A percentile compares a stretch with the other conserved stretches of the same genome.
phyloP scores from a whole-genome alignment of 306 rosid species.

The Medicago ruthenica region DNA sequence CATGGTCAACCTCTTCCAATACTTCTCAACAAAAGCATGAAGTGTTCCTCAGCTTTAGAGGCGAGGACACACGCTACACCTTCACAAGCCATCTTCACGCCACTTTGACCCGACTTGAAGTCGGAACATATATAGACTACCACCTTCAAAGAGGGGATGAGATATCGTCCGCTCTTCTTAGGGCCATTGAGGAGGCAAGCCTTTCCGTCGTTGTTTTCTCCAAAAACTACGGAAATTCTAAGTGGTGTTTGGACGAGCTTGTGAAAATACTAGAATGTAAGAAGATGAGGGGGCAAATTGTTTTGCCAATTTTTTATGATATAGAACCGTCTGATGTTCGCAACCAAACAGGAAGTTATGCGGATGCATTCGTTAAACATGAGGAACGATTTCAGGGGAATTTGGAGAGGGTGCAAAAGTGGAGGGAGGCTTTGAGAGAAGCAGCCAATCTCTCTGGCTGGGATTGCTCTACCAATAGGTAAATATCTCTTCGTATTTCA shows the following conservation, averaged over 20 bases:
- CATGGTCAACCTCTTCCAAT: conserved; percentile 31
- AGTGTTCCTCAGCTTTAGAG: conserved; percentile 42
- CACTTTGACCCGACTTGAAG: conserved; percentile 23
- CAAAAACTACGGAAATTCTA: conserved; percentile 25
- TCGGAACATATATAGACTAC: conserved; percentile 38
- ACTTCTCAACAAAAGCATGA: conserved; percentile 36
- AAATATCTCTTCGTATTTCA: neutral
- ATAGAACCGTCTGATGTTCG: conserved; percentile 28
- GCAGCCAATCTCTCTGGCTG: conserved; percentile 54
- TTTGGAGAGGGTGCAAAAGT: conserved; percentile 18
- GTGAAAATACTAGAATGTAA: conserved; percentile 39
- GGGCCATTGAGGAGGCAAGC: conserved; percentile 31
- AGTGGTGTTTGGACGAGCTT: conserved; percentile 45
- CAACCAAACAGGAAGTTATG: conserved; percentile 36
- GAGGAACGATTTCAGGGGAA: conserved; percentile 9
- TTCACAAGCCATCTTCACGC: conserved; percentile 43
- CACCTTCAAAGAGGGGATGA: conserved; percentile 39
- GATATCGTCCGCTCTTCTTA: conserved; percentile 28
- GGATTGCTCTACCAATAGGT: conserved; percentile 52
- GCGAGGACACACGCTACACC: conserved; percentile 42
- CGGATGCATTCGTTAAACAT: conserved; percentile 29
- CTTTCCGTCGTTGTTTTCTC: conserved; percentile 42
- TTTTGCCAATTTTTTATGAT: conserved; percentile 35
- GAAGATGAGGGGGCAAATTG: conserved; percentile 13
- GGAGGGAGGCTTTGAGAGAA: conserved; percentile 46